Base-by-base conservation (phyloP, 164 flowering plant species). In the Hamamelis virginiana region DNA sequence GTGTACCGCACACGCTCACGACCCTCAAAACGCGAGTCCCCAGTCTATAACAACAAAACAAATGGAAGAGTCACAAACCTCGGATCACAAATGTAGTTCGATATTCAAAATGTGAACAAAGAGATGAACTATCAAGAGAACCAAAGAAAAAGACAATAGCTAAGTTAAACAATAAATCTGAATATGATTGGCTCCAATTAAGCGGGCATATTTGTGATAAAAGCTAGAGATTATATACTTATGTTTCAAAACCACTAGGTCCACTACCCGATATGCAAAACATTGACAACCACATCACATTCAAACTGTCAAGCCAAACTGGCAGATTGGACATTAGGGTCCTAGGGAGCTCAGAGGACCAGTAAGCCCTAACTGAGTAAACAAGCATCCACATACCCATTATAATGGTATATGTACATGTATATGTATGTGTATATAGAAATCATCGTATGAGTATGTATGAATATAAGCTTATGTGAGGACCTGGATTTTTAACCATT, bases 1-100 rank as follows among this genome's bases (percentile, higher is more conserved):
- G 89, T 82, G 77, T 83, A 91, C 22, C 83, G 84, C 48, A 91
- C 76, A 66, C 82, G 85, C 59, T 89, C 98, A 67, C 73, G 87
- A 47, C 86, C 85, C 59, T 93, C 97, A 79, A 88, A 85, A 63
- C 85, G 81, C 12, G 76, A 61, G 45, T 86, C 96, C 22, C 89
- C 91, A 76, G 79, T 51, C 95, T 88, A 65, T 12, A 77, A 59
- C 16, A 70, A 61, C 3, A 75, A 43, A 74, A 67, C 23, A 62
- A 8, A 28, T 33, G 60, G 33, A 14, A 51, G 8, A 53, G 21
- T 14, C 56, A 55, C 44, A 68, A 71, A 44, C 45, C 55, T 44
- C 12, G 27, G 16, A 11, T 8, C 21, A 48, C 21, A 27, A n/a
- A 16, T 25, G 52, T 18, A 23, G n/a, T 15, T 41, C 41, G 22